These are phyloP conservation scores for Plasmodium coatneyi DNA, from an alignment of 169 alveolate genomes.

Conservation along the genomic window DNA sequence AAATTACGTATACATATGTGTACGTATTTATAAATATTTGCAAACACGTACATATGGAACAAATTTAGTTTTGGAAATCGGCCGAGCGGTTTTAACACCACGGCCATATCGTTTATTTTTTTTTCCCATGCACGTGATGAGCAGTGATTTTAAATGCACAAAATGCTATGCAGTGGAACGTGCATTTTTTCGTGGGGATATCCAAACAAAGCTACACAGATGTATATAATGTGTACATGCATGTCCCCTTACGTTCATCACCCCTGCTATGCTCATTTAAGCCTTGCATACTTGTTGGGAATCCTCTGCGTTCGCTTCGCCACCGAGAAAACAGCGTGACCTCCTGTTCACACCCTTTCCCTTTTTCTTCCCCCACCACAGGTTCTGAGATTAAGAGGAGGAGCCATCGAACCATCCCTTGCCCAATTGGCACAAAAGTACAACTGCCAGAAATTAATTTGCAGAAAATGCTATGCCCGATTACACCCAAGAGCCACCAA, in stretches of 20 bases:
- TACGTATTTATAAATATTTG: not conserved
- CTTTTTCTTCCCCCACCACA: slow-evolving; percentile 1
- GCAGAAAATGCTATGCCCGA: slow-evolving; percentile 99
- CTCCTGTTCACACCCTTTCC: not conserved
- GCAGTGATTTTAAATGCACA: not conserved
- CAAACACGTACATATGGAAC: not conserved
- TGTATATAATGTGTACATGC: not conserved
- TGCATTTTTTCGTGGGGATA: not conserved
- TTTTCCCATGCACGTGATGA: not conserved
- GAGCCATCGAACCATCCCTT: slow-evolving; percentile 98
- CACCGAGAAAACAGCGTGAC: not conserved
- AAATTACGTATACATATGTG: not conserved
- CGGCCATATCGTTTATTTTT: not conserved
- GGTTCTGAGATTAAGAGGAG: slow-evolving; percentile 98
- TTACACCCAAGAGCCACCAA: slow-evolving; percentile 99
- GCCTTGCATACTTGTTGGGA: not conserved
- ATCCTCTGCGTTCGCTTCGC: not conserved
- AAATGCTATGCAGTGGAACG: not conserved
- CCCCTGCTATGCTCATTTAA: not conserved
- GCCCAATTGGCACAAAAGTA: slow-evolving; percentile 98
- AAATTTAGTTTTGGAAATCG: not conserved
- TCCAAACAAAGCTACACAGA: not conserved
- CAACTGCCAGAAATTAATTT: slow-evolving; percentile 98
- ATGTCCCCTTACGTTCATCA: not conserved
- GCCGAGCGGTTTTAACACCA: not conserved